Percentiles rank a stretch among this genome's conserved stretches.
These are phyloP conservation scores for Rhodotorula sp. DNA, from an alignment of 1,284 basidiomycete species.

Conservation along the genomic window DNA sequence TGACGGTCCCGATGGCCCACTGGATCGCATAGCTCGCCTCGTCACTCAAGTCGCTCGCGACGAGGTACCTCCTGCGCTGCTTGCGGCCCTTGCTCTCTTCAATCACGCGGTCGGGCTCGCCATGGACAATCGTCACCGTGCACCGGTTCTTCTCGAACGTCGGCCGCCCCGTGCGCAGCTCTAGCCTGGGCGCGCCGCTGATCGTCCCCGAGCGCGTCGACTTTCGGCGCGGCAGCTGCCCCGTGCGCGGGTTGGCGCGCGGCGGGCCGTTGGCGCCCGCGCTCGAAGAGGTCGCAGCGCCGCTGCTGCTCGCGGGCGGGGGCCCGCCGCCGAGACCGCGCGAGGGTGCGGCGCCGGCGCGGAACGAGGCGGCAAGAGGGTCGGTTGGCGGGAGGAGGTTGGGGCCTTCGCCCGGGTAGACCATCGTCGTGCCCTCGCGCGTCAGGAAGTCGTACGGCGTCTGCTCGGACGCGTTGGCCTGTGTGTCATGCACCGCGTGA, in stretches of 20 bases:
- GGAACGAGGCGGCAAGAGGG: conserved; percentile 55
- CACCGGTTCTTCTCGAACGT: conserved; percentile 88
- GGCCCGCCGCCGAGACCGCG: background rate
- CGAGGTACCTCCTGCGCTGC: conserved; percentile 74
- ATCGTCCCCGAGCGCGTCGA: conserved; percentile 13
- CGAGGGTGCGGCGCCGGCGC: conserved; percentile 56
- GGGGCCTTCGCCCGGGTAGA: conserved; percentile 77
- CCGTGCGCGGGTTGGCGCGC: conserved; percentile 22
- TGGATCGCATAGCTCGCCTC: conserved; percentile 85
- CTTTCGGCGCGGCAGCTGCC: conserved; percentile 25
- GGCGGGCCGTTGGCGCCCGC: background rate
- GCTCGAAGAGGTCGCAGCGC: background rate
- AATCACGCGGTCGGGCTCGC: conserved; percentile 54
- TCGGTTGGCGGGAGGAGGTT: conserved; percentile 66
- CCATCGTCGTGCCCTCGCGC: conserved; percentile 54
- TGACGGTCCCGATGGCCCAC: conserved; percentile 84
- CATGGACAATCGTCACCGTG: conserved; percentile 84
- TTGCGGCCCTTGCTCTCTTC: conserved; percentile 58
- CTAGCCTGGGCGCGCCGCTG: conserved; percentile 2
- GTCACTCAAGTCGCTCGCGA: conserved; percentile 90
- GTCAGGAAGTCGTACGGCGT: conserved; percentile 39
- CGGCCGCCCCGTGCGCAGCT: conserved; percentile 58
- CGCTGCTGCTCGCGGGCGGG: background rate
- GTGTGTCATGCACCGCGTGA: background rate
- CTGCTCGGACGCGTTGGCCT: conserved; percentile 35